Evolutionary conservation across 768 basidiomycete species (phyloP), one percentile per base, ranked within the genome.

Genomic region (Suillus lakei): DNA sequence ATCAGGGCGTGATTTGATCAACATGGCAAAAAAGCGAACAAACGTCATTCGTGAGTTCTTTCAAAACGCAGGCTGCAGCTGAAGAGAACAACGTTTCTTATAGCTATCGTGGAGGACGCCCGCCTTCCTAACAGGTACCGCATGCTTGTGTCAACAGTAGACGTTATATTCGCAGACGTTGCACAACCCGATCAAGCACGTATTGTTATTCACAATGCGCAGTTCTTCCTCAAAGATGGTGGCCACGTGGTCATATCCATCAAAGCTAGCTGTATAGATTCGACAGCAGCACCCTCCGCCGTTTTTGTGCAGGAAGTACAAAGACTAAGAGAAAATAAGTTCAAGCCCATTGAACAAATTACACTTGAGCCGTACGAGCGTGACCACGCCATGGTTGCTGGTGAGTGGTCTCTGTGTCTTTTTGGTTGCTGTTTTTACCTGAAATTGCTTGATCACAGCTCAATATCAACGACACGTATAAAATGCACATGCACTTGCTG

Each of bases 101-200:
- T 61, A 95, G 93, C 97, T 46, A 99, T 99, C 75, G 86, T 99
- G 58, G 98, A 99, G 78, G 98, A 99, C 74, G 98, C 98, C 28
- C 95, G 98, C 67, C 82, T 95, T 75, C 98, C 98, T 16, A 93
- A 95, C 82, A 93, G 90, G 81, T 99, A 99, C 84, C 90, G 97
- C 70, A 98, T 99, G 92, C 90, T 99, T 34, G 82, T 99, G 66
- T 91, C 95, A 61, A 86, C 94, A 62, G 97, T 99, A 64, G 98
- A 99, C 71, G 96, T 97, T 68, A 92, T 99, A 76, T 99, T 99
- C 72, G 96, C 98, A 64, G 98, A 99, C 78, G 89, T 99, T 58
- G 98, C 98, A 0, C 98, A 99, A 76, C 97, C 97, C 51, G 96
- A 99, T 80, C 98, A 99, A 81, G 96, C 96, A 3, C 95, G 96